Conservation (phyloP, 2,329 filamentous ascomycete genomes). For the Colletotrichum shisoi region DNA sequence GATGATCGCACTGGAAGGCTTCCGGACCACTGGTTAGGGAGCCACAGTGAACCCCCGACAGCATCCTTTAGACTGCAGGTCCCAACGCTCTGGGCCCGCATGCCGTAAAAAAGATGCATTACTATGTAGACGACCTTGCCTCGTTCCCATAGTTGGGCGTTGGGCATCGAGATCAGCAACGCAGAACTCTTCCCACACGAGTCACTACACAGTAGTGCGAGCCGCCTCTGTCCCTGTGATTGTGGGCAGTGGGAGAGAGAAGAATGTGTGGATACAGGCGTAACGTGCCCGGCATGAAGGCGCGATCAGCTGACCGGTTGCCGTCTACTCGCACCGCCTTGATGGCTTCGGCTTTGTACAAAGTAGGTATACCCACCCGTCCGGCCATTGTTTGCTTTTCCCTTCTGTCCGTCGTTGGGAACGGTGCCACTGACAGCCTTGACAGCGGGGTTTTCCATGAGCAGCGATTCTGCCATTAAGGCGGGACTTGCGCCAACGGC, state of each 20-base stretch:
- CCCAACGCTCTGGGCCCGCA: conserved; percentile 18
- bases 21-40: conserved; percentile 20
- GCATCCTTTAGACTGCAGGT: neutral
- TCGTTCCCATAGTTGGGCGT: conserved; percentile 24
- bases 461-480: conserved; percentile 2
- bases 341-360: conserved; percentile 4
- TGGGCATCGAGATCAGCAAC: conserved; percentile 32
- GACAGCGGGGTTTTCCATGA: neutral
- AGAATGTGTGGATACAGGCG: neutral
- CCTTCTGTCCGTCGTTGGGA: neutral
- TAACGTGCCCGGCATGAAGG: conserved; percentile 14
- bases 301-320: conserved; percentile 22
- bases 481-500: neutral
- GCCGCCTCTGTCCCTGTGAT: neutral
- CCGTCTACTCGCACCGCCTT: conserved; percentile 2
- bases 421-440: neutral
- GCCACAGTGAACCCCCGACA: conserved; percentile 10
- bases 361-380: no score
- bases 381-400: conserved; percentile 10
- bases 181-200: conserved; percentile 15
- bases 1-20: conserved; percentile 12
- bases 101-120: neutral
- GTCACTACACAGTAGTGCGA: conserved; percentile 25
- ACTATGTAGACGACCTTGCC: neutral
- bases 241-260: neutral